phyloP scores from a whole-genome alignment of 1,284 basidiomycete species.

The Schizophyllum amplum region DNA sequence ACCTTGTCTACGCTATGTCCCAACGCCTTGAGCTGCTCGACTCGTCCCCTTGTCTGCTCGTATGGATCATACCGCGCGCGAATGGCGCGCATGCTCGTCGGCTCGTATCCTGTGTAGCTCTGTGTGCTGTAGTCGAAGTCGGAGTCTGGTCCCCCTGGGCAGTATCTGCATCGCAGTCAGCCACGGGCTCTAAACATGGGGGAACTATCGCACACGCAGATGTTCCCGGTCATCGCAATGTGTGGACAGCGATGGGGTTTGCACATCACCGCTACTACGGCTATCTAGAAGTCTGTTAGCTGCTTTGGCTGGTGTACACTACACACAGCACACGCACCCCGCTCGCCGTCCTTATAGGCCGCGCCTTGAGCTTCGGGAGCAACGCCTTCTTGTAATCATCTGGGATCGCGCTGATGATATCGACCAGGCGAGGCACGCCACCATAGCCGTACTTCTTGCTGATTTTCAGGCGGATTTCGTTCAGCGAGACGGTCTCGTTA shows the following conservation, averaged over 20 bases:
- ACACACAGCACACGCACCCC: constrained; percentile 54
- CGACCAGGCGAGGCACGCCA: constrained; percentile 88
- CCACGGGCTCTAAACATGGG: neutral
- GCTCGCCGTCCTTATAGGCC: constrained; percentile 96
- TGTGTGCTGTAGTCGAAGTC: constrained; percentile 99
- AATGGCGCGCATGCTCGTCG: constrained; percentile 98
- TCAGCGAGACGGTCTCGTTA: constrained; percentile 74
- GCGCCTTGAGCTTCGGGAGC: constrained; percentile 85
- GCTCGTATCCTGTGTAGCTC: constrained; percentile 96
- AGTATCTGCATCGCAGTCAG: constrained; percentile 58
- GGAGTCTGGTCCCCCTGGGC: constrained; percentile 97
- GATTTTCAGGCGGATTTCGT: constrained; percentile 79
- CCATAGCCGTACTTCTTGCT: constrained; percentile 87
- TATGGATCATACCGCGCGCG: constrained; percentile 98
- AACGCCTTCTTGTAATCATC: constrained; percentile 94
- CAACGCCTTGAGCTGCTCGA: constrained; percentile 91
- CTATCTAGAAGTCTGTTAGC: constrained; percentile 51
- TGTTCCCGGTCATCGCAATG: constrained; percentile 99
- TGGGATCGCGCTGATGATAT: constrained; percentile 97
- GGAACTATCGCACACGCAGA: constrained; percentile 84
- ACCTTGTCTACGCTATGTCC: constrained; percentile 98
- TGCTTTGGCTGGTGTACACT: constrained; percentile 3
- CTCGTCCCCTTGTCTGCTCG: constrained; percentile 91
- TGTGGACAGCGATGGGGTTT: constrained; percentile 99
- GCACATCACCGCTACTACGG: constrained; percentile 99